These are phyloP conservation scores for Aspergillus tanneri DNA, from an alignment of 2,329 filamentous ascomycete species.

Conservation along the genomic window DNA sequence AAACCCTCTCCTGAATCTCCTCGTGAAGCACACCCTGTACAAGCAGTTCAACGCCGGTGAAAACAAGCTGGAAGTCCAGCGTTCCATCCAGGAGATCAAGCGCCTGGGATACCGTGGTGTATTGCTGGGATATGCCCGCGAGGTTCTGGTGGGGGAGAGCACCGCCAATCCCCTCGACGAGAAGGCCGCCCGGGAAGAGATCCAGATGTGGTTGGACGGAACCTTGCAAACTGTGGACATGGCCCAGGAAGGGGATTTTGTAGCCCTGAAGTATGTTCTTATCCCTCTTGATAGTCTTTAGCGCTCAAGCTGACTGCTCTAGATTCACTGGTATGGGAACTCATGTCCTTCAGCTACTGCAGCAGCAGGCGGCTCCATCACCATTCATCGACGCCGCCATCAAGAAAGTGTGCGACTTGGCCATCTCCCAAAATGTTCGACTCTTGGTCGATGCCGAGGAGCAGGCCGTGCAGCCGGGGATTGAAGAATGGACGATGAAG, in stretches of 20 bases:
- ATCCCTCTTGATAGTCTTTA: background rate
- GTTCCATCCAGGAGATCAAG: conserved; percentile 49
- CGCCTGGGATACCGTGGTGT: conserved; percentile 54
- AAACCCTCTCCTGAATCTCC: conserved; percentile 47
- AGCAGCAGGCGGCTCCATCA: conserved; percentile 41
- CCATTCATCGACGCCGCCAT: conserved; percentile 44
- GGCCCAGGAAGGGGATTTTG: conserved; percentile 52
- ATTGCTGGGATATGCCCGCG: conserved; percentile 55
- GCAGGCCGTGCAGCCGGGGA: conserved; percentile 51
- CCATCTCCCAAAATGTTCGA: conserved; percentile 44
- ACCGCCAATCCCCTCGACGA: conserved; percentile 30
- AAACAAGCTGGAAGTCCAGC: conserved; percentile 49
- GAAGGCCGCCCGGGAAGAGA: conserved; percentile 34
- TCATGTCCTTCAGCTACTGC: conserved; percentile 43
- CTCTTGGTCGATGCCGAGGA: conserved; percentile 57
- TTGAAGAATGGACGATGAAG: conserved; percentile 54
- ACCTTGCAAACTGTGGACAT: conserved; percentile 55
- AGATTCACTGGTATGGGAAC: conserved; percentile 52
- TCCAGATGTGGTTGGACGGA: conserved; percentile 51
- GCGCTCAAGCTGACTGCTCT: conserved; percentile 4
- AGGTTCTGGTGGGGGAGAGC: conserved; percentile 52
- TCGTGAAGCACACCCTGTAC: conserved; percentile 52
- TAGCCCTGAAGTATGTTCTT: conserved; percentile 51
- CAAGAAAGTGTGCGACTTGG: conserved; percentile 44
- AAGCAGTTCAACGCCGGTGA: conserved; percentile 59